A percentile compares a stretch with the other conserved stretches of the same genome.
phyloP scores from a whole-genome alignment of 2,329 filamentous ascomycete species.

The Beauveria sp. region DNA sequence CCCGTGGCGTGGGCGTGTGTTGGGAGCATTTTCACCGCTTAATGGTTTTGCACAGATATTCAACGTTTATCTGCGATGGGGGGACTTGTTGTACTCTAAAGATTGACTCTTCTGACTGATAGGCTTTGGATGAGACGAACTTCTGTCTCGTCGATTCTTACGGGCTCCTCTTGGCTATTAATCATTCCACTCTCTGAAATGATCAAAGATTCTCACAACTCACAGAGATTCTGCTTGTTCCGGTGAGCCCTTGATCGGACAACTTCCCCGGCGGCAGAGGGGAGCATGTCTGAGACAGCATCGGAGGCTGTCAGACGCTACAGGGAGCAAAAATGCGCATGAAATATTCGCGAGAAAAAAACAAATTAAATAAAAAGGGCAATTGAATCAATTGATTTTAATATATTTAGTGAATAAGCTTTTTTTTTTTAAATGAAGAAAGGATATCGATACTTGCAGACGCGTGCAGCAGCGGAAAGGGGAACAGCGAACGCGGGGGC shows the following conservation, averaged over 20 bases:
- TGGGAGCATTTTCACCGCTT: slow-evolving; percentile 8
- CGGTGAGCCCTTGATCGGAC: neutral
- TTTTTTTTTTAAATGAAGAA: neutral
- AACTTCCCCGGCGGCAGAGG: neutral
- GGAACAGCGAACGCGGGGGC: slow-evolving; percentile 1
- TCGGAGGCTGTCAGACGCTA: neutral
- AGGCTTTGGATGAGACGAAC: too few species aligned
- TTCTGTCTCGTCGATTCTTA: too few species aligned
- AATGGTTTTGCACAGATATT: neutral
- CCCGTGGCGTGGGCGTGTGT: slow-evolving; percentile 5
- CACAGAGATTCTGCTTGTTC: neutral
- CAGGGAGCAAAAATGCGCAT: neutral
- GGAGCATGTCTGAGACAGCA: slow-evolving; percentile 6
- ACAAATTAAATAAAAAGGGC: neutral
- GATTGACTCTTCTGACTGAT: too few species aligned
- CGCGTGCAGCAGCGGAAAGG: neutral
- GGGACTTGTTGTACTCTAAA: neutral
- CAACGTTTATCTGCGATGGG: too few species aligned
- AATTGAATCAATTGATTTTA: slow-evolving; percentile 3
- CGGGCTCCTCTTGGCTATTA: too few species aligned
- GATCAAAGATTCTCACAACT: neutral
- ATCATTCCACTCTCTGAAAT: too few species aligned
- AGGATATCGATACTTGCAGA: neutral
- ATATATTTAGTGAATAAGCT: neutral
- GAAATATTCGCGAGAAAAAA: neutral